These are phyloP conservation scores for Wickerhamiella spandovensis DNA, from an alignment of 805 yeast genomes.

Conservation along the genomic window DNA sequence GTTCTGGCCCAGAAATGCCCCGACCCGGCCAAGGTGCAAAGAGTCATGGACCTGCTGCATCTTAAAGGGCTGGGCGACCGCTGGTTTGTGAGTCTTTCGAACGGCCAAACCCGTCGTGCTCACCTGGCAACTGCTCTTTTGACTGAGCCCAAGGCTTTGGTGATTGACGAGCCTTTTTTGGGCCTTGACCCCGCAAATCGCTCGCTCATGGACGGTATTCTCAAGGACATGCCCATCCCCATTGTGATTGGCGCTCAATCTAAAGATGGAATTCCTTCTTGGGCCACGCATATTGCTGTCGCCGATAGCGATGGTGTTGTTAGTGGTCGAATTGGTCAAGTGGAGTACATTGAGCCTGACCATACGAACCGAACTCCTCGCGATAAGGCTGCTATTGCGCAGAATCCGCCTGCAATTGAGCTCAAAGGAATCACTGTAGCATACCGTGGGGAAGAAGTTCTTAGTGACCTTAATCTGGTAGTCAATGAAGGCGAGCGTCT, in stretches of 20 bases:
- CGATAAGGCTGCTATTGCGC: conserved; percentile 1
- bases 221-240: conserved; percentile 31
- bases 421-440: conserved; percentile 50
- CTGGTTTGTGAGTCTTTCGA: conserved; percentile 79
- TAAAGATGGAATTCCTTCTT: conserved; percentile 64
- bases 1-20: conserved; percentile 40
- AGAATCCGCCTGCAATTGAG: conserved; percentile 29
- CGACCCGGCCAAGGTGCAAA: conserved; percentile 28
- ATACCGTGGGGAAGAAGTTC: conserved; percentile 48
- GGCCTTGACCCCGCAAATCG: conserved; percentile 78
- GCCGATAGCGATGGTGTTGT: conserved; percentile 44
- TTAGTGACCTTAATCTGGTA: conserved; percentile 50
- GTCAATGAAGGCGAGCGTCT: conserved; percentile 65
- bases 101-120: conserved; percentile 89
- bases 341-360: conserved; percentile 1
- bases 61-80: conserved; percentile 46
- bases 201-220: conserved; percentile 40
- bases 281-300: conserved; percentile 64
- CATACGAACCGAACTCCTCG: conserved; percentile 1
- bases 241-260: conserved; percentile 63
- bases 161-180: conserved; percentile 84
- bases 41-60: conserved; percentile 37
- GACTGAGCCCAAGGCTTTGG: conserved; percentile 45
- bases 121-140: conserved; percentile 67
- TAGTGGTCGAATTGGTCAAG: conserved; percentile 5